Conservation (phyloP, 1,139 yeast species). For the Nakaseomyces uthaithaninus region DNA sequence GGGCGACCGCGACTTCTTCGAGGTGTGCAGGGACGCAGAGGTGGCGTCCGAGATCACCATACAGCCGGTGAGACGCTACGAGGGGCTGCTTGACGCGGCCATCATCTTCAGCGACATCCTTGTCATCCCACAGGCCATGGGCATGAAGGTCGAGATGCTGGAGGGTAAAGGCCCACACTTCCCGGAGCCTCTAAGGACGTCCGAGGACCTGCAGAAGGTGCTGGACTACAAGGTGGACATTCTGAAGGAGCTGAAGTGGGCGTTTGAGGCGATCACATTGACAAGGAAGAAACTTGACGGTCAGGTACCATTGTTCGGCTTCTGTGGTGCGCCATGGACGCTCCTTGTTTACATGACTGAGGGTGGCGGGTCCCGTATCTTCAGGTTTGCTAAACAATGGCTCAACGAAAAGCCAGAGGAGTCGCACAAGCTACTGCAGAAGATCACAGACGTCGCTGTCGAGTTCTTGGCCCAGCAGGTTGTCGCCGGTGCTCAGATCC, state of each 20-base stretch:
- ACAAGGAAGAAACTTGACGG: conserved; percentile 81
- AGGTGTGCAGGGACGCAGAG: conserved; percentile 88
- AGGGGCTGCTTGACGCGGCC: conserved; percentile 90
- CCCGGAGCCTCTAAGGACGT: conserved; percentile 74
- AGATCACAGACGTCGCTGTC: conserved; percentile 78
- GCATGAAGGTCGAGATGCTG: conserved; percentile 86
- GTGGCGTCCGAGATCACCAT: conserved; percentile 89
- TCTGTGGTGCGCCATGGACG: conserved; percentile 98
- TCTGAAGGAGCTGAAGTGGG: conserved; percentile 78
- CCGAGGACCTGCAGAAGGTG: conserved; percentile 50
- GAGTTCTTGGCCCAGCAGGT: conserved; percentile 93
- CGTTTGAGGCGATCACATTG: conserved; percentile 80
- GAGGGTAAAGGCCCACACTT: conserved; percentile 95
- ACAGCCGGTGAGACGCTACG: conserved; percentile 86
- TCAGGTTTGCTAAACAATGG: conserved; percentile 90
- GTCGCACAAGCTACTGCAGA: conserved; percentile 63
- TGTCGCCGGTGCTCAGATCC: conserved; percentile 95
- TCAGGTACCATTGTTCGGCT: conserved; percentile 87
- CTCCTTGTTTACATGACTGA: conserved; percentile 93
- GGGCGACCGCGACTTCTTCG: conserved; percentile 82
- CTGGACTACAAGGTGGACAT: conserved; percentile 62
- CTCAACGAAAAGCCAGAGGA: conserved; percentile 69
- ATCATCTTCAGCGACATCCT: conserved; percentile 91
- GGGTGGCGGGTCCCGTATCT: conserved; percentile 92
- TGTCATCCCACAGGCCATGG: conserved; percentile 98